Conservation (phyloP, 768 basidiomycete species). For the Naganishia vishniacii region DNA sequence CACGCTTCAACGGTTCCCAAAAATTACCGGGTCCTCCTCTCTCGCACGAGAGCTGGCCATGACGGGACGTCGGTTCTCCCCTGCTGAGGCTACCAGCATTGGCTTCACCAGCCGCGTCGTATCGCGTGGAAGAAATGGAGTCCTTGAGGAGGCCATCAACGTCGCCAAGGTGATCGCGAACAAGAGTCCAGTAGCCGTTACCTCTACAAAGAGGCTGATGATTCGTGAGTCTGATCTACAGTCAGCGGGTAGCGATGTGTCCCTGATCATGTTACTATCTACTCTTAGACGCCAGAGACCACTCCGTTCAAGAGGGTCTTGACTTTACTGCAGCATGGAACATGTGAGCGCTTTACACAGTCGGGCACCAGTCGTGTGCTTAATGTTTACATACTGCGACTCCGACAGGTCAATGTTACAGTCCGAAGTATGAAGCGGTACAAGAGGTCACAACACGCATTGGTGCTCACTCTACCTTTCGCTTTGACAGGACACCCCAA, state of each 20-base stretch:
- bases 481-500: not conserved
- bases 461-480: not conserved
- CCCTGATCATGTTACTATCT: not conserved
- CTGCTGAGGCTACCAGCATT: conserved; percentile 61
- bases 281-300: conserved; percentile 61
- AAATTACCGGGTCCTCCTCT: conserved; percentile 68
- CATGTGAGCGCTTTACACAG: conserved; percentile 25
- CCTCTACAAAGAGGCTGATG: conserved; percentile 70
- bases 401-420: conserved; percentile 52
- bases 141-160: conserved; percentile 60
- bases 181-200: conserved; percentile 75
- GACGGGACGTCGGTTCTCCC: conserved; percentile 65
- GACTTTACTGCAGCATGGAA: conserved; percentile 62
- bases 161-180: conserved; percentile 62
- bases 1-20: conserved; percentile 72
- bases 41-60: conserved; percentile 69
- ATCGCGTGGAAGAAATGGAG: conserved; percentile 61
- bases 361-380: conserved; percentile 1
- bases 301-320: conserved; percentile 58
- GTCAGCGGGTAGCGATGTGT: not conserved
- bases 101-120: conserved; percentile 73
- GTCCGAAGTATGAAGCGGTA: conserved; percentile 51
- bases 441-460: too few species aligned
- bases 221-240: conserved; percentile 7
- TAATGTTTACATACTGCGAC: not conserved